Evolutionary conservation across 2,329 filamentous ascomycete genomes (phyloP).

Genomic region (Colletotrichum paranaense): DNA sequence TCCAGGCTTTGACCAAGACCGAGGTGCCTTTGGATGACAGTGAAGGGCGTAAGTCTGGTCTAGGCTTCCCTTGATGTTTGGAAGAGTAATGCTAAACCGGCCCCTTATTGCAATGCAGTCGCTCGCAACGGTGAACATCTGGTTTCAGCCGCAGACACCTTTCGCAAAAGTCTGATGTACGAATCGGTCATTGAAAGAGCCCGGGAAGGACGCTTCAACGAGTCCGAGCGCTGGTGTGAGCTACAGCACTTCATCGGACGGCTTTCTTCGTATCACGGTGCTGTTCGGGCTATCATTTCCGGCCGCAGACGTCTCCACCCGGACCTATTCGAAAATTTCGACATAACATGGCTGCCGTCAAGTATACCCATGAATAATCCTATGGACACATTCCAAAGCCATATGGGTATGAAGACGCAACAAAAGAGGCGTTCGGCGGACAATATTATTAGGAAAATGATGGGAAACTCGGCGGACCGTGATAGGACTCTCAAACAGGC

Average conservation of each 20-base stretch:
- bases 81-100: not conserved
- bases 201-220: constrained; percentile 22
- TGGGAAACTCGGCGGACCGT: not conserved
- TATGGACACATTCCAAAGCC: not conserved
- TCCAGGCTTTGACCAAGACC: not conserved
- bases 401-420: constrained; percentile 24
- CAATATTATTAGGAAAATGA: constrained; percentile 40
- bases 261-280: constrained; percentile 40
- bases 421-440: constrained; percentile 1
- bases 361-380: constrained; percentile 38
- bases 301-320: constrained; percentile 40
- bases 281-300: constrained; percentile 36
- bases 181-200: not conserved
- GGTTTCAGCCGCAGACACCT: not conserved
- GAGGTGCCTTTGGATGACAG: not conserved
- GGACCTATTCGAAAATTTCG: constrained; percentile 41
- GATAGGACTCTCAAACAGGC: not conserved
- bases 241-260: constrained; percentile 43
- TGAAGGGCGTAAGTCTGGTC: not conserved
- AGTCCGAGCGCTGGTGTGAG: constrained; percentile 43
- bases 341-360: constrained; percentile 42
- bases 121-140: not conserved
- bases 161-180: not conserved
- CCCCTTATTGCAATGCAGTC: not conserved
- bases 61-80: not conserved